Percentiles rank a stretch among this genome's conserved stretches.
Conservation (phyloP, 192 early-diverging fungal genomes). For the Rhizophagus clarus region DNA sequence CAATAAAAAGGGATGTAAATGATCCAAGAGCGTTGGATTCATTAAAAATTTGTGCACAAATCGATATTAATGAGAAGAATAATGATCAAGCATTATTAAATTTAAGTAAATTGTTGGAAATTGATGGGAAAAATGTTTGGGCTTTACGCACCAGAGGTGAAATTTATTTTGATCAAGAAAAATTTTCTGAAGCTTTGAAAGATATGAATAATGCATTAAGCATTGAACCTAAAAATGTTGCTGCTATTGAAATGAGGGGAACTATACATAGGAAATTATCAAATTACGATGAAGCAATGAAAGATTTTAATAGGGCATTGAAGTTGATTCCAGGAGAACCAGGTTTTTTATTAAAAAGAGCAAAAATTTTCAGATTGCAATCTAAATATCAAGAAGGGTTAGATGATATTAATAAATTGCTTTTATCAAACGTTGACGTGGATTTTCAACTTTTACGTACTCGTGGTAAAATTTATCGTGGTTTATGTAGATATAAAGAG, state of each 20-base stretch:
- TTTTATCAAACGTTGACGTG: neutral
- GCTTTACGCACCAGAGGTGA: neutral
- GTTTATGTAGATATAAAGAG: constrained; percentile 10
- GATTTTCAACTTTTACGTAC: neutral
- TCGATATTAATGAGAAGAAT: neutral
- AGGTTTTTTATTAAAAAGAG: neutral
- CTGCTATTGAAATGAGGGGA: neutral
- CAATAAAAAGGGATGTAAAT: neutral
- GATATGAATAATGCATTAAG: neutral
- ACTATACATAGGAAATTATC: neutral
- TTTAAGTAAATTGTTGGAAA: neutral
- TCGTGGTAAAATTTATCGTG: constrained; percentile 4
- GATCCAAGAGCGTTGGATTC: neutral
- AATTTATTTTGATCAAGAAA: neutral
- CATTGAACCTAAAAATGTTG: neutral
- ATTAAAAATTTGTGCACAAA: constrained; percentile 16
- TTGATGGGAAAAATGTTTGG: neutral
- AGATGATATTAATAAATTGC: neutral
- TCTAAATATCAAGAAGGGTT: constrained; percentile 1
- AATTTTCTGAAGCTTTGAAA: neutral
- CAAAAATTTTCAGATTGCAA: neutral
- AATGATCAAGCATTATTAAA: neutral
- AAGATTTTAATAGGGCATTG: constrained; percentile 18
- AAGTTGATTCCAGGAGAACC: neutral
- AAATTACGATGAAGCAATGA: constrained; percentile 11